A percentile compares a stretch with the other conserved stretches of the same genome.
Conservation (phyloP, 257 asterid species). For the Plantago ovata region DNA sequence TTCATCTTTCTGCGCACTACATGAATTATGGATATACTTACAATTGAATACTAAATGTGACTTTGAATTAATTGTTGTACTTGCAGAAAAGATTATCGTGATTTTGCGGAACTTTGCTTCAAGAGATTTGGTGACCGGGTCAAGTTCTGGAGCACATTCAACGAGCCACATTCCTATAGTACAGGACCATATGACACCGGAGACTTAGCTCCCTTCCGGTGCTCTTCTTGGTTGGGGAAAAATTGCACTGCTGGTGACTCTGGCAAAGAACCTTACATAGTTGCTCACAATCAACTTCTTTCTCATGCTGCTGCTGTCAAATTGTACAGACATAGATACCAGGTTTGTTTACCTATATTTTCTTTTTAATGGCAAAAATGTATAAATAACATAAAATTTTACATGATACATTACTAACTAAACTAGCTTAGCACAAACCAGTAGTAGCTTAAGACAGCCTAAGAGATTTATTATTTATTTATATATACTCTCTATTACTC, state of each 20-base stretch:
- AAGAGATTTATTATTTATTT: no score
- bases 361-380: no score
- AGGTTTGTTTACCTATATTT: not conserved
- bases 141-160: conserved; percentile 29
- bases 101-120: conserved; percentile 26
- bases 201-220: conserved; percentile 20
- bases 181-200: conserved; percentile 13
- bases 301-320: conserved; percentile 19
- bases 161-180: conserved; percentile 22
- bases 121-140: conserved; percentile 30
- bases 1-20: no score
- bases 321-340: conserved; percentile 17
- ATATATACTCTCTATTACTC: no score
- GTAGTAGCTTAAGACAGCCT: no score
- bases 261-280: conserved; percentile 22
- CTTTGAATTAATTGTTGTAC: no score
- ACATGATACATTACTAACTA: not conserved
- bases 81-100: conserved; percentile 21
- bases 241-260: conserved; percentile 22
- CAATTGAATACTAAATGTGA: no score
- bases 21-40: no score
- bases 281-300: conserved; percentile 28
- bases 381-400: no score
- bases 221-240: conserved; percentile 14
- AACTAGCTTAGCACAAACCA: no score